Evolutionary conservation across 176 grass and related monocot genomes (phyloP), one percentile per base, ranked within the genome.

Genomic region (Sorghum bicolor): DNA sequence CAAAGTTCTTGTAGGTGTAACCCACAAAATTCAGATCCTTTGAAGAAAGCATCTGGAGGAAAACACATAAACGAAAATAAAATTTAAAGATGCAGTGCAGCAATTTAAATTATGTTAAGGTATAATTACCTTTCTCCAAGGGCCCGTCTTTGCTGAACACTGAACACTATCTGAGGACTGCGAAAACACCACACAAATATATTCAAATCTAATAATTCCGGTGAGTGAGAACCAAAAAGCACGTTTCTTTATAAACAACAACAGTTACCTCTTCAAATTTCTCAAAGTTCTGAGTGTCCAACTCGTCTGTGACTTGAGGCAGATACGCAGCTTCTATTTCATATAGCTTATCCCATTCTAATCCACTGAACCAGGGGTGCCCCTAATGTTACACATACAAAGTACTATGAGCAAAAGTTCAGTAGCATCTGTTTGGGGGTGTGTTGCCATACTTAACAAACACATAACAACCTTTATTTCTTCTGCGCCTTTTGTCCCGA

Each of bases 1-100:
- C 96, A 19, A 98, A 98, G 70, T 98, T 98, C 80, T 98, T 99
- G 85, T 99, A 99, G n/a, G 96, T 99, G 63, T 99, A 99, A 11
- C 96, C 96, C 25, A 99, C 93, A 65, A 98, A 98, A 87, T 98
- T 96, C 52, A 98, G 70, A 83, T 98, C 96, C 80, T 98, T 98
- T 44, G 96, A 95, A 70, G 96, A 98, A 85, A 98, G 96, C 93
- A 98, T 95, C 96, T 98, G 89, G 43, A 88, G 30, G 58, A 32
- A 39, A 75, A 28, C 12, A 37, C 12, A 67, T 22, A 72, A 38
- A 12, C 1, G 0, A 30, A 13, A 64, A 28, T 2, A 64, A 26
- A 31, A 63, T 63, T 63, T 63, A 12, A 63, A 29, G 60, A 29
- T 61, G 24, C 24, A 14, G 4, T 44, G 25, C 8, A 3, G 9